Conservation (phyloP, 352 stramenopile genomes). For the Phytopythium delawarense region DNA sequence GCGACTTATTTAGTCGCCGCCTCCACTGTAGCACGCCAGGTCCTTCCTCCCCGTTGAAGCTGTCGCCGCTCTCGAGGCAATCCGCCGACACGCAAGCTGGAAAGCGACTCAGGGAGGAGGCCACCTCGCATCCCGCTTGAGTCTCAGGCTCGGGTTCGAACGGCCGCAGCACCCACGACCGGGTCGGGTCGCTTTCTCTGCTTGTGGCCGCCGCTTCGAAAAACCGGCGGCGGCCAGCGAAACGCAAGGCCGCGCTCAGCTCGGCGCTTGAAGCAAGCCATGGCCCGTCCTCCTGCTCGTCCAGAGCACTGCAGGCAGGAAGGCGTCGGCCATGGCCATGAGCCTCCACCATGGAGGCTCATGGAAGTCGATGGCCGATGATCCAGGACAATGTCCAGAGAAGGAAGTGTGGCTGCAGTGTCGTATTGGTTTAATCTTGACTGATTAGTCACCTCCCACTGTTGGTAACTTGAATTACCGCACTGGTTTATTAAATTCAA, state of each 20-base stretch:
- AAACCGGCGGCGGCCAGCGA: neutral
- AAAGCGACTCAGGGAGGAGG: neutral
- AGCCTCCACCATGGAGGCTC: too few species aligned
- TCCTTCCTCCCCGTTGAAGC: too few species aligned
- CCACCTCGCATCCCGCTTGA: constrained; percentile 4
- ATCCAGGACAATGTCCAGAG: neutral
- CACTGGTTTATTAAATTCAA: neutral
- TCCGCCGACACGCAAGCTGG: constrained; percentile 6
- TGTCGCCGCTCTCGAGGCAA: neutral
- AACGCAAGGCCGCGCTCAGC: constrained; percentile 6
- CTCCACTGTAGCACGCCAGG: too few species aligned
- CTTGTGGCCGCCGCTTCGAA: neutral
- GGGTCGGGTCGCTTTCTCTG: too few species aligned
- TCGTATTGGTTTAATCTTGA: neutral
- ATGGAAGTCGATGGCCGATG: too few species aligned
- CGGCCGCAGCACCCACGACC: too few species aligned
- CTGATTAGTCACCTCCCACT: neutral
- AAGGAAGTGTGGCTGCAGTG: neutral
- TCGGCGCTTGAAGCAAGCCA: neutral
- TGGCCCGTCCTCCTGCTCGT: neutral
- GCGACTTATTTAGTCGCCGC: neutral
- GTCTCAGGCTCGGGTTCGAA: neutral
- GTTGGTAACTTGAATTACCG: neutral
- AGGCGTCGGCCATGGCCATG: too few species aligned
- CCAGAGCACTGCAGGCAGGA: too few species aligned